These are phyloP conservation scores for Microbotryum violaceum DNA, from an alignment of 1,284 basidiomycete species.

Conservation along the genomic window DNA sequence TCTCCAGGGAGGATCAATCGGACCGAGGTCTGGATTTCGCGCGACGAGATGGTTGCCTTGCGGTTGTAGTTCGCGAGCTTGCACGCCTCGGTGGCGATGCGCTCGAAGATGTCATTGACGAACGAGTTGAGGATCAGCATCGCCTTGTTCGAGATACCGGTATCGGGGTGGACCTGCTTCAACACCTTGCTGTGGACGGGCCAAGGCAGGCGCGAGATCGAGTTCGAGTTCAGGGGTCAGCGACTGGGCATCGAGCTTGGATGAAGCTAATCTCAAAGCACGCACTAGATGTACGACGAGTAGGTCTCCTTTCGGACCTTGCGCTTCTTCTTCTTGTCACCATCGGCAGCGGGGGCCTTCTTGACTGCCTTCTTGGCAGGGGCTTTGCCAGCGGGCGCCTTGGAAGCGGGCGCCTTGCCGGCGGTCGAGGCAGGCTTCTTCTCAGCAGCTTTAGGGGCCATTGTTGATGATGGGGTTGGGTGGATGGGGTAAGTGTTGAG, in stretches of 20 bases:
- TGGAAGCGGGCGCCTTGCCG: slow-evolving; percentile 51
- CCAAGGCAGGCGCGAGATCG: background rate
- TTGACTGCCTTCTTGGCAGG: slow-evolving; percentile 58
- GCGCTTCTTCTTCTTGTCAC: slow-evolving; percentile 82
- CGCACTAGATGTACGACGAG: slow-evolving; percentile 33
- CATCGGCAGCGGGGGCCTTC: slow-evolving; percentile 48
- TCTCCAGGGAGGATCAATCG: slow-evolving; percentile 81
- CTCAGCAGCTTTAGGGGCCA: slow-evolving; percentile 44
- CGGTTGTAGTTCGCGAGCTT: slow-evolving; percentile 88
- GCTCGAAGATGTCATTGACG: slow-evolving; percentile 64
- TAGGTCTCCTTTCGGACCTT: slow-evolving; percentile 49
- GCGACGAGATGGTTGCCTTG: slow-evolving; percentile 88
- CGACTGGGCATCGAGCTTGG: background rate
- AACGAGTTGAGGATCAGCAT: slow-evolving; percentile 77
- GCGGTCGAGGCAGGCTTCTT: slow-evolving; percentile 40
- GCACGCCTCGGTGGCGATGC: slow-evolving; percentile 80
- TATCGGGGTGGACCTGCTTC: slow-evolving; percentile 91
- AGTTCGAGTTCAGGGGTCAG: background rate
- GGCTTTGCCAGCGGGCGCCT: slow-evolving; percentile 64
- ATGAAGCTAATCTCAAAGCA: background rate
- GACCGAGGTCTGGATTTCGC: slow-evolving; percentile 86
- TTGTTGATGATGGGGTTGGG: slow-evolving; percentile 44
- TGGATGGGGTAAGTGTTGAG: slow-evolving; percentile 32
- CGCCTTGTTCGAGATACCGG: slow-evolving; percentile 94
- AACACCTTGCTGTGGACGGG: slow-evolving; percentile 49